These are phyloP conservation scores for Mrakia blollopis DNA, from an alignment of 768 basidiomycete genomes.

Conservation along the genomic window DNA sequence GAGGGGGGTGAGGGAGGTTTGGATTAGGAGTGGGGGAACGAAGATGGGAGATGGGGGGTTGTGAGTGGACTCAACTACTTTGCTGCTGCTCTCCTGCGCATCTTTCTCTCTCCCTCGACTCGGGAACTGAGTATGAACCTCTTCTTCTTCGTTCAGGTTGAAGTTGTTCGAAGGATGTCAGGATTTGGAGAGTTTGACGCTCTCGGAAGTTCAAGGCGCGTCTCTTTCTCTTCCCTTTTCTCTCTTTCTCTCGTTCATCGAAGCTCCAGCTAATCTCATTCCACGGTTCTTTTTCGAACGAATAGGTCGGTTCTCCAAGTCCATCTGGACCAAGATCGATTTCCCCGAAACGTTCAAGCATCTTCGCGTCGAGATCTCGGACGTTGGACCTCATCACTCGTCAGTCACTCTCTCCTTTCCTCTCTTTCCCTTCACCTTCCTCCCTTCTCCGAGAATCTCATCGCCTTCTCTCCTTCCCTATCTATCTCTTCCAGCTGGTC, in stretches of 20 bases:
- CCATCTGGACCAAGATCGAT: slow-evolving; percentile 24
- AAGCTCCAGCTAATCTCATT: too few relatives aligned
- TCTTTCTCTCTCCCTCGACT: too few relatives aligned
- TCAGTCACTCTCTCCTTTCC: neutral
- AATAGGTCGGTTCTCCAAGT: slow-evolving; percentile 21
- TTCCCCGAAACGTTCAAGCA: slow-evolving; percentile 21
- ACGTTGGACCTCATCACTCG: slow-evolving; percentile 32
- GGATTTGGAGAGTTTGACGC: slow-evolving; percentile 23
- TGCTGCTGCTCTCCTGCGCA: too few relatives aligned
- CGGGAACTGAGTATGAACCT: neutral
- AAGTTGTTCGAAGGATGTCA: slow-evolving; percentile 11
- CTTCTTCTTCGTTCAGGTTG: neutral
- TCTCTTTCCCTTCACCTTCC: too few relatives aligned
- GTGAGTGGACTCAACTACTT: neutral
- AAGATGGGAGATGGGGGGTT: slow-evolving; percentile 26
- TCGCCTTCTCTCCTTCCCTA: neutral
- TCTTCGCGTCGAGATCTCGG: slow-evolving; percentile 23
- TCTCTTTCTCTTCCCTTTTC: too few relatives aligned
- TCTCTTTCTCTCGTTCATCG: too few relatives aligned
- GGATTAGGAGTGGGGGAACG: slow-evolving; percentile 22
- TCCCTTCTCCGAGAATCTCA: too few relatives aligned
- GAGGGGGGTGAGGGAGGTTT: slow-evolving; percentile 24
- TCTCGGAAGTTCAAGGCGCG: slow-evolving; percentile 26
- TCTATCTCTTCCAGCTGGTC: slow-evolving; percentile 11
- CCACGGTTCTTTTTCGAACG: neutral